These are phyloP conservation scores for Pseudocercospora fuligena DNA, from an alignment of 2,329 filamentous ascomycete genomes.

Conservation along the genomic window DNA sequence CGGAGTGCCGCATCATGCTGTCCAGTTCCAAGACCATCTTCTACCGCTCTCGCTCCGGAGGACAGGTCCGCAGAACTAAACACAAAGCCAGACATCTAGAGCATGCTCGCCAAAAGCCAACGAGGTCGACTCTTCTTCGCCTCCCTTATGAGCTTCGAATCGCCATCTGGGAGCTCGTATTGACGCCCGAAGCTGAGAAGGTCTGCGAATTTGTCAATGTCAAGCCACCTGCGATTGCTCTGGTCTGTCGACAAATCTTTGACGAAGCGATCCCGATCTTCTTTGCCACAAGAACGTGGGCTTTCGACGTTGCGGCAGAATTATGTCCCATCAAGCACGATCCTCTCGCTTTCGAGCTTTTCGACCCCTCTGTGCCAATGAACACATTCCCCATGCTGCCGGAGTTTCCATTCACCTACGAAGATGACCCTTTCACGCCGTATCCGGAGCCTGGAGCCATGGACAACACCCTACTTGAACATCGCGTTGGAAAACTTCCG, in stretches of 20 bases:
- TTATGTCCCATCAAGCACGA: conserved; percentile 5
- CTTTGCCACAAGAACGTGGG: neutral
- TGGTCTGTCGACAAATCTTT: conserved; percentile 6
- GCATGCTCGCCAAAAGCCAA: neutral
- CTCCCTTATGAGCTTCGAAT: neutral
- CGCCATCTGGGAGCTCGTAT: neutral
- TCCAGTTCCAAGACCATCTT: neutral
- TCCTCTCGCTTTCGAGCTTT: conserved; percentile 1
- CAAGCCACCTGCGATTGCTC: conserved; percentile 6
- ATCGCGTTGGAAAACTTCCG: neutral
- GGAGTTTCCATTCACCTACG: neutral
- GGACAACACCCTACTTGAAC: neutral
- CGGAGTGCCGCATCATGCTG: neutral
- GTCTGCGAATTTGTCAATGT: conserved; percentile 2
- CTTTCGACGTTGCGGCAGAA: neutral
- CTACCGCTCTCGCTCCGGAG: neutral
- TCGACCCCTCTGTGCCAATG: conserved; percentile 1
- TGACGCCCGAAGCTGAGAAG: neutral
- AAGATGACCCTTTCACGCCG: neutral
- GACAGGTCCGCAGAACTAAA: neutral
- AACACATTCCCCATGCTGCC: neutral
- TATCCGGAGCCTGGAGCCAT: neutral
- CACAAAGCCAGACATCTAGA: neutral
- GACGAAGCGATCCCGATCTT: neutral
- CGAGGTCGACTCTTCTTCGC: neutral